phyloP scores from a whole-genome alignment of 805 yeast species.

The Groenewaldozyma tartarivorans region DNA sequence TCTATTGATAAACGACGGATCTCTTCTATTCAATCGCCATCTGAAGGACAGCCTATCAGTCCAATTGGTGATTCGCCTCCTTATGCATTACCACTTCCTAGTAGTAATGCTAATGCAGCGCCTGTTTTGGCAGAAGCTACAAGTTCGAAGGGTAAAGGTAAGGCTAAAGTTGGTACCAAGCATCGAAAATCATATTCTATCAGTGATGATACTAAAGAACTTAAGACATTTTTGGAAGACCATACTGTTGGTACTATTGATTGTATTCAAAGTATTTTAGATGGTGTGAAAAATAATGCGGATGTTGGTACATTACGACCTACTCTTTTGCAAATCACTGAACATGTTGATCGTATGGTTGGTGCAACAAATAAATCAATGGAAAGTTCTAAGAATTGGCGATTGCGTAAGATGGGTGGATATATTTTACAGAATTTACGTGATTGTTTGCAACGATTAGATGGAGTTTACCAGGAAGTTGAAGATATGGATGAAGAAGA shows the following conservation, averaged over 20 bases:
- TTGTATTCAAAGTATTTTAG: constrained; percentile 71
- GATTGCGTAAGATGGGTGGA: constrained; percentile 79
- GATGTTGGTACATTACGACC: constrained; percentile 64
- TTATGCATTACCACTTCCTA: not conserved
- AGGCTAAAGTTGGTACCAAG: not conserved
- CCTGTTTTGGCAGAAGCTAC: no score
- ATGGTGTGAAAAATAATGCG: constrained; percentile 41
- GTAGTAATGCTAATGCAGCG: constrained; percentile 1
- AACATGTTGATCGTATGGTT: constrained; percentile 76
- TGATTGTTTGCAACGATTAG: constrained; percentile 82
- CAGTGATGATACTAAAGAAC: constrained; percentile 70
- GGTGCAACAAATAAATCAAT: constrained; percentile 80
- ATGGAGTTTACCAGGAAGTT: constrained; percentile 45
- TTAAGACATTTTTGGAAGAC: constrained; percentile 78
- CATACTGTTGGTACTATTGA: constrained; percentile 88
- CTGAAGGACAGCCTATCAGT: not conserved
- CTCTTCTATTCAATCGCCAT: not conserved
- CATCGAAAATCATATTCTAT: not conserved
- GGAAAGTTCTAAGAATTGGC: constrained; percentile 79
- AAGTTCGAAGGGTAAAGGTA: no score
- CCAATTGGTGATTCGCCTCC: not conserved
- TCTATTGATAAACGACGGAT: not conserved
- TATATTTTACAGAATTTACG: constrained; percentile 83
- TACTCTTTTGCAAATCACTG: constrained; percentile 67
- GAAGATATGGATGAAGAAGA: constrained; percentile 27